These are phyloP conservation scores for Nitzschia palea DNA, from an alignment of 108 stramenopile genomes.

Conservation along the genomic window DNA sequence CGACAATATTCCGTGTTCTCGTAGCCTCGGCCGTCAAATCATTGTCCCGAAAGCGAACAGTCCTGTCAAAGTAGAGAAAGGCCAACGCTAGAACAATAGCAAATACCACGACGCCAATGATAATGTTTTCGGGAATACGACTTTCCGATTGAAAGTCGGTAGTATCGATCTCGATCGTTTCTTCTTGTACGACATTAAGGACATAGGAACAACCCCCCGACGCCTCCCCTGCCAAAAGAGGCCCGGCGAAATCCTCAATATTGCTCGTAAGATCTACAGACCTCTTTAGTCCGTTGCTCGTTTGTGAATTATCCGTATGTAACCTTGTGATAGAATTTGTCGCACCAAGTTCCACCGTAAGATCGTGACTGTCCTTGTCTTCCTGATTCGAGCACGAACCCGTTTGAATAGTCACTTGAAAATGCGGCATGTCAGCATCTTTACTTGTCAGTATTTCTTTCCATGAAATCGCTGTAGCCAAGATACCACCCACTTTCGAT, in stretches of 20 bases:
- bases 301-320: too few species aligned
- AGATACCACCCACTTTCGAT: not conserved
- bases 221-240: too few species aligned
- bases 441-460: not conserved
- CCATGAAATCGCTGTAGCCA: constrained; percentile 2
- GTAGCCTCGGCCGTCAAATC: constrained; percentile 1
- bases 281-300: too few species aligned
- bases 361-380: too few species aligned
- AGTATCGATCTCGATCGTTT: not conserved
- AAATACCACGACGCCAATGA: not conserved
- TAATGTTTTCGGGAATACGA: not conserved
- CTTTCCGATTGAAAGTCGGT: not conserved
- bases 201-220: not conserved
- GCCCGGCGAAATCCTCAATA: too few species aligned
- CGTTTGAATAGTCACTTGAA: too few species aligned
- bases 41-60: not conserved
- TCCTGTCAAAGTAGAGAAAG: constrained; percentile 1
- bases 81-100: not conserved
- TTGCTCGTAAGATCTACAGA: too few species aligned
- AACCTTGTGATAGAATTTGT: too few species aligned
- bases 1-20: constrained; percentile 8
- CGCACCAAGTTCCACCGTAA: too few species aligned
- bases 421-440: too few species aligned
- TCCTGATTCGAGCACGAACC: too few species aligned
- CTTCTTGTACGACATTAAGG: not conserved